phyloP scores from a whole-genome alignment of 2,329 filamentous ascomycete species.

The Teratosphaeria gauchensis region DNA sequence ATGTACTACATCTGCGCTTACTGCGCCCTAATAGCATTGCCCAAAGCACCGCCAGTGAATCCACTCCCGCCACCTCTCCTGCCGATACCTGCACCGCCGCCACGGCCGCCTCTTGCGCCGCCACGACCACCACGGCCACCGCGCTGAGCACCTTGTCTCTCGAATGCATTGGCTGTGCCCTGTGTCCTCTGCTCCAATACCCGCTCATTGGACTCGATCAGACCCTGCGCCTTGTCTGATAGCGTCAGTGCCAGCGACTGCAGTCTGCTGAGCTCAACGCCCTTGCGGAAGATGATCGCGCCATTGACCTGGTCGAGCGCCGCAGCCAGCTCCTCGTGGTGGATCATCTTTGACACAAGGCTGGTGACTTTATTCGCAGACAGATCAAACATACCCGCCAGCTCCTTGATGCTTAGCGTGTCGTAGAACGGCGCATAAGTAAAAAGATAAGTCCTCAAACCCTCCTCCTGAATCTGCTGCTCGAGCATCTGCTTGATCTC shows the following conservation, averaged over 20 bases:
- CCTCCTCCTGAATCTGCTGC: slow-evolving; percentile 97
- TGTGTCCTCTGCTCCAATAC: slow-evolving; percentile 95
- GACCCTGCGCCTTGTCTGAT: slow-evolving; percentile 87
- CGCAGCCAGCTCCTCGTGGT: slow-evolving; percentile 92
- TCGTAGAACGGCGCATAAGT: slow-evolving; percentile 99
- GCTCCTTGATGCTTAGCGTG: slow-evolving; percentile 75
- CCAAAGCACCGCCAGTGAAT: slow-evolving; percentile 73
- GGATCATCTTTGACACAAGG: slow-evolving; percentile 98
- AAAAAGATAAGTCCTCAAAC: slow-evolving; percentile 95
- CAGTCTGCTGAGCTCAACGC: slow-evolving; percentile 89
- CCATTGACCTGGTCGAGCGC: slow-evolving; percentile 96
- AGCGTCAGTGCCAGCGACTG: slow-evolving; percentile 91
- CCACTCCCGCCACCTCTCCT: slow-evolving; percentile 51
- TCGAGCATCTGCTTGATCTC: slow-evolving; percentile 96
- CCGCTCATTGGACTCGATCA: slow-evolving; percentile 96
- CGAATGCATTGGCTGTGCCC: slow-evolving; percentile 89
- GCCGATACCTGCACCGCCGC: slow-evolving; percentile 31
- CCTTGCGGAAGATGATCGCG: slow-evolving; percentile 98
- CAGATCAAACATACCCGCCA: slow-evolving; percentile 93
- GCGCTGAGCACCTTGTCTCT: slow-evolving; percentile 75
- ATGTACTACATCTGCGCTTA: slow-evolving; percentile 5
- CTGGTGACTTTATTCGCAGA: slow-evolving; percentile 84
- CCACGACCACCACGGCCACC: slow-evolving; percentile 51
- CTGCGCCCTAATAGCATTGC: slow-evolving; percentile 44
- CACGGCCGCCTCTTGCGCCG: slow-evolving; percentile 51